A percentile compares a stretch with the other conserved stretches of the same genome.
phyloP scores from a whole-genome alignment of 768 basidiomycete species.

The Termitomyces sp. region DNA sequence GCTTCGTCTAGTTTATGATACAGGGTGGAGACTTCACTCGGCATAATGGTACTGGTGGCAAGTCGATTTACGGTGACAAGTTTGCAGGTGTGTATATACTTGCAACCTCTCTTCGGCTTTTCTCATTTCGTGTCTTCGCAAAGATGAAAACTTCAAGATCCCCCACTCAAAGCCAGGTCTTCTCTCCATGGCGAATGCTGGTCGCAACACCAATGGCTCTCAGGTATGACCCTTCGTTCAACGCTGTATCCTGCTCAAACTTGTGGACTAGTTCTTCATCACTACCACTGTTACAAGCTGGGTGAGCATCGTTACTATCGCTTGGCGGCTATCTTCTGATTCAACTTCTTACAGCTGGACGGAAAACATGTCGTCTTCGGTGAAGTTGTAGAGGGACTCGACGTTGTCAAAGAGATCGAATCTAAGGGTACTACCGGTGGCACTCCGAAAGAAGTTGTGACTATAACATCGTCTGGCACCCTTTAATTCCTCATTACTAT shows the following conservation, averaged over 20 bases:
- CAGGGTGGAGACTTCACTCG: conserved; percentile 87
- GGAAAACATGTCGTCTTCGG: conserved; percentile 73
- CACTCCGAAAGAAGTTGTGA: conserved; percentile 41
- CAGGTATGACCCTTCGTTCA: conserved; percentile 41
- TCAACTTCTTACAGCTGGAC: conserved; percentile 43
- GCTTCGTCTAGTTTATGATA: conserved; percentile 62
- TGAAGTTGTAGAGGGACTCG: conserved; percentile 62
- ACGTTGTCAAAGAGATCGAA: conserved; percentile 65
- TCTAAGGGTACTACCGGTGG: conserved; percentile 37
- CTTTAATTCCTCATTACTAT: conserved; percentile 13
- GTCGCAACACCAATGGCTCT: conserved; percentile 77
- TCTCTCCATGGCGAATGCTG: conserved; percentile 89
- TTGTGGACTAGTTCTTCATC: conserved; percentile 60
- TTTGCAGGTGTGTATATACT: conserved; percentile 55
- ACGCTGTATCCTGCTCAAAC: background rate
- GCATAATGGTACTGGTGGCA: conserved; percentile 77
- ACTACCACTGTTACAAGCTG: conserved; percentile 72
- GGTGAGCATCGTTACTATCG: conserved; percentile 30
- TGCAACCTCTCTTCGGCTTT: background rate
- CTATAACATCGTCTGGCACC: conserved; percentile 62
- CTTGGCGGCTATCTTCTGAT: background rate
- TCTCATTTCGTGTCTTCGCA: background rate
- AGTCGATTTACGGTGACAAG: conserved; percentile 81
- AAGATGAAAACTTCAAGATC: conserved; percentile 71
- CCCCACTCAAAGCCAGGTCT: conserved; percentile 64